Evolutionary conservation across 805 yeast species (phyloP), one percentile per base, ranked within the genome.

Genomic region (Candida chilensis): DNA sequence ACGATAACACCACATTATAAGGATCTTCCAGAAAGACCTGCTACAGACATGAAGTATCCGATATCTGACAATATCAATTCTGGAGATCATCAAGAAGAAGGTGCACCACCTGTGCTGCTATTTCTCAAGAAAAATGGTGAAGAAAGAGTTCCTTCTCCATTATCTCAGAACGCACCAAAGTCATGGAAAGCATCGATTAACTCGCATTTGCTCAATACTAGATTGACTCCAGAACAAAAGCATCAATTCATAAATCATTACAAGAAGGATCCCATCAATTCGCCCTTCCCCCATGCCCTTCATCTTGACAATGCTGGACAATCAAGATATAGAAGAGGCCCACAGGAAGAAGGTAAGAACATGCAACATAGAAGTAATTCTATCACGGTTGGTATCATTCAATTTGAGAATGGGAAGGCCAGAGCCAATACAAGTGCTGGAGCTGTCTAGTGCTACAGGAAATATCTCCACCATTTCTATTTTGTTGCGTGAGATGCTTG

Each of bases 201-300:
- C 33, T 49, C 58, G 0, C 59, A 52, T 34, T 22, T 48, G 29
- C 27, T 35, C 6, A 37, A 36, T 2, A 34, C 32, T 5, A 27
- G 16, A 14, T 19, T 31, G n/a, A 34, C 29, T 26, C 27, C 22
- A 3, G 26, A 27, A 9, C 14, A 31, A 36, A 20, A 52, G 30
- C 39, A 44, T 36, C 50, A 45, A 25, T 64, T 49, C 47, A 59
- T 56, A 24, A 69, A 68, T 35, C 75, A 70, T 37, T 67, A 67
- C 42, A 54, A 54, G 29, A 67, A 63, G 32, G 63, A 57, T 14
- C 64, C 59, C 4, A 41, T 48, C 3, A 34, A 40, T 21, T 42
- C 41, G 10, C 63, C 67, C 13, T 57, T 60, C 32, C 66, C 67
- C 2, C 42, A 46, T 20, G 58, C 67, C 1, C 37, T 51, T 16